A percentile compares a stretch with the other conserved stretches of the same genome.
These are phyloP conservation scores for Prunus padus DNA, from an alignment of 306 rosid species.

Conservation along the genomic window DNA sequence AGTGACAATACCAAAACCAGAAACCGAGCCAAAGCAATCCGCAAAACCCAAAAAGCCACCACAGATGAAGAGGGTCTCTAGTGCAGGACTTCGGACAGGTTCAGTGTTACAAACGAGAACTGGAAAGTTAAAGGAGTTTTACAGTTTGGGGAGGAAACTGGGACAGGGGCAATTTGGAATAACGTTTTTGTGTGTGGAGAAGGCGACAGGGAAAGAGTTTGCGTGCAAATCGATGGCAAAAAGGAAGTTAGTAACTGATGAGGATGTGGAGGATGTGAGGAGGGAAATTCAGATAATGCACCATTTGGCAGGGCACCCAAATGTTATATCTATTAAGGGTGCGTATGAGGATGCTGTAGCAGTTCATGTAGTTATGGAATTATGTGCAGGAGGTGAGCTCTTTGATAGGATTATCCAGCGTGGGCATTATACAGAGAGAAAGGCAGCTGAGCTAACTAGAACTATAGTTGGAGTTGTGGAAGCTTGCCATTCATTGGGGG, in stretches of 20 bases:
- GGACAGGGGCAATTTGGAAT: constrained; percentile 97
- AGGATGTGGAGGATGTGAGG: constrained; percentile 97
- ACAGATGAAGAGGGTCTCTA: constrained; percentile 75
- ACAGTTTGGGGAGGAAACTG: constrained; percentile 67
- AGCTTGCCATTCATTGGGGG: constrained; percentile 91
- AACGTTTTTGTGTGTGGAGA: constrained; percentile 79
- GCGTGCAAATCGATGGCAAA: constrained; percentile 97
- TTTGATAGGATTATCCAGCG: constrained; percentile 93
- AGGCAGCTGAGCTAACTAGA: constrained; percentile 90
- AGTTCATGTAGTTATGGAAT: constrained; percentile 96
- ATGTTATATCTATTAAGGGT: constrained; percentile 92
- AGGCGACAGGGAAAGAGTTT: constrained; percentile 66
- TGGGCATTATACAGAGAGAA: constrained; percentile 89
- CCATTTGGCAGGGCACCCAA: constrained; percentile 85
- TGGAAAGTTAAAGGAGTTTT: constrained; percentile 71
- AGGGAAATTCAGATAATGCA: constrained; percentile 99
- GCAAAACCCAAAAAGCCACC: constrained; percentile 42
- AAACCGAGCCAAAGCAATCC: constrained; percentile 33
- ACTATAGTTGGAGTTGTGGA: constrained; percentile 95
- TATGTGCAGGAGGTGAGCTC: constrained; percentile 98
- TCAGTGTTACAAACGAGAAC: constrained; percentile 73
- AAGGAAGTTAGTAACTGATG: constrained; percentile 77
- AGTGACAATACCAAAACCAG: constrained; percentile 67
- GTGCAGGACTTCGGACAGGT: constrained; percentile 84
- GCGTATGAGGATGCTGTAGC: constrained; percentile 94